These are phyloP conservation scores for Polygonum aviculare DNA, from an alignment of 148 eudicot species.

Conservation along the genomic window DNA sequence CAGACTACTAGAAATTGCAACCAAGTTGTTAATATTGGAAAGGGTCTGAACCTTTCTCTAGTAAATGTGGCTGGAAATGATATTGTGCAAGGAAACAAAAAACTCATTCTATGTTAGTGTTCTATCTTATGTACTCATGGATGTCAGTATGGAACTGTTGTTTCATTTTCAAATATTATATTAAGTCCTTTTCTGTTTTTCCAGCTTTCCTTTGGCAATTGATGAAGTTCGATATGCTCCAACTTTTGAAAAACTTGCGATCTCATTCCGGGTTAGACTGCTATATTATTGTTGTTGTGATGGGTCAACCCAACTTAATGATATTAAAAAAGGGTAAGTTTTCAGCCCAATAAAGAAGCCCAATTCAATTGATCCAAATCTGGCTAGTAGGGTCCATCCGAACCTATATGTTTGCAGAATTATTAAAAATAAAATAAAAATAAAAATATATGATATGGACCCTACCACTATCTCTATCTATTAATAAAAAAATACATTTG, in stretches of 20 bases:
- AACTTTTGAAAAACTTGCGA: constrained; percentile 70
- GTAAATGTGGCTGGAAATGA: constrained; percentile 76
- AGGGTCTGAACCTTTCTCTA: constrained; percentile 60
- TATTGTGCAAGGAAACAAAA: constrained; percentile 78
- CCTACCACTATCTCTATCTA: no score
- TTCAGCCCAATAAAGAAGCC: no score
- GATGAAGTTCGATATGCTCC: constrained; percentile 85
- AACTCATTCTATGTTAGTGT: constrained; percentile 58
- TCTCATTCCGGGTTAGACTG: constrained; percentile 32
- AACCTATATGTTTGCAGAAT: no score
- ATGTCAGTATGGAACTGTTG: not conserved
- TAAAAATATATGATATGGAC: no score
- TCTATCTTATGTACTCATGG: constrained; percentile 5
- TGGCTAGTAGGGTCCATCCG: no score
- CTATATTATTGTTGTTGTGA: no score
- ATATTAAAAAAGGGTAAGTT: no score
- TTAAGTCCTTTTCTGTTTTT: not conserved
- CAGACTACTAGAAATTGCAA: constrained; percentile 80
- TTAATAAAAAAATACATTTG: no score
- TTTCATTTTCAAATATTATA: not conserved
- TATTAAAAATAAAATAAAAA: no score
- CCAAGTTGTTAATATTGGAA: constrained; percentile 68
- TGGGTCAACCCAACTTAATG: no score
- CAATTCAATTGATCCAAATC: no score
- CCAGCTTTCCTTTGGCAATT: constrained; percentile 92